Evolutionary conservation across 2,329 filamentous ascomycete species (phyloP).

Genomic region (Coniochaeta ligniaria): DNA sequence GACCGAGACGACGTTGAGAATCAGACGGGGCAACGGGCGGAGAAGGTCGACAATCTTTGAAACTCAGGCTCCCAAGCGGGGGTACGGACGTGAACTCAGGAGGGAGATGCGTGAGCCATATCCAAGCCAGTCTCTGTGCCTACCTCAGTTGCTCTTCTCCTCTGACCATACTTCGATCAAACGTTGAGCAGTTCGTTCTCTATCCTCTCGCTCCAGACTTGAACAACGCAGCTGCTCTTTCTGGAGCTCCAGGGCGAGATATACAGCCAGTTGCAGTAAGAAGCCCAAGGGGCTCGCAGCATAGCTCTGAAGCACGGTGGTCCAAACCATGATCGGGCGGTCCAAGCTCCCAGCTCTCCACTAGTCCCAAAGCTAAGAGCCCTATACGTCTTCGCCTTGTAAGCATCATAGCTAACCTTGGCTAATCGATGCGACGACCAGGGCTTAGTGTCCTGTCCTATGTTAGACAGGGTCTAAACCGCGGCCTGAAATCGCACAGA

Average conservation of each 20-base stretch:
- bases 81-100: not conserved
- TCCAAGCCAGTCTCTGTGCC: not conserved
- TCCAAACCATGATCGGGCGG: not conserved
- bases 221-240: no score
- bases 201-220: no score
- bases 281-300: not conserved
- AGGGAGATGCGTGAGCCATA: not conserved
- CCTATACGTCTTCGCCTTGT: not conserved
- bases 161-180: not conserved
- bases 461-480: not conserved
- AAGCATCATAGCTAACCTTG: not conserved
- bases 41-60: not conserved
- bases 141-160: not conserved
- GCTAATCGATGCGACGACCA: not conserved
- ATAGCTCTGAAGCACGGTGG: no score
- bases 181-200: not conserved
- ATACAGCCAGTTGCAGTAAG: no score
- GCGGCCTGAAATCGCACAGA: not conserved
- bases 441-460: not conserved
- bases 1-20: not conserved
- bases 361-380: not conserved
- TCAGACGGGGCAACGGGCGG: not conserved
- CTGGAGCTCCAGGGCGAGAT: no score
- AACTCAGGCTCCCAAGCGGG: not conserved
- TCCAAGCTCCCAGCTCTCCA: not conserved